Evolutionary conservation across 352 stramenopile species (phyloP), one percentile per base, ranked within the genome.

Genomic region (Pythium brachiatum): DNA sequence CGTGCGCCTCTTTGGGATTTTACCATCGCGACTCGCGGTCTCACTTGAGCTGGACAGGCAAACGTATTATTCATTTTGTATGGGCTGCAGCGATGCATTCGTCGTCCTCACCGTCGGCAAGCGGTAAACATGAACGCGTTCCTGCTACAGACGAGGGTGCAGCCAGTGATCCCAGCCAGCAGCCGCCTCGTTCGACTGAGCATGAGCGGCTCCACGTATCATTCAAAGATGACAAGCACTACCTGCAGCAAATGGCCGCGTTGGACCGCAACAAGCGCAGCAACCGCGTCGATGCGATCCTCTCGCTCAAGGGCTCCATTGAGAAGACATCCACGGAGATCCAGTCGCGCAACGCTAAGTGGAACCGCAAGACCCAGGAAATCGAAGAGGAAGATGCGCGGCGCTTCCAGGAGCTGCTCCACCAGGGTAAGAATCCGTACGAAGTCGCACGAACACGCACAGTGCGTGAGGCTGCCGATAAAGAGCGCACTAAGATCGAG

Each of bases 391-490:
- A 73, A n/a, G 70, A 89, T 48, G 72, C 67, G 26, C 50, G 63
- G 1, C 60, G 69, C 16, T 88, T 87, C 46, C 70, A 87, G 27
- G 68, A 75, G 50, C 65, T 92, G 4, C 39, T 94, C 41, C 69
- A 73, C 25, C 81, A 90, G 29, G 85, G 85, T 7, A 76, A 85
- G 48, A 94, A 94, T 60, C 83, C 87, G 20, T 89, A 94, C 60
- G 82, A 94, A 46, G 79, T 89, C 3, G 66, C 79, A 2, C 83
- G 87, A 31, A 65, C 60, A 2, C 69, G 76, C 23, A 66, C 77
- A 6, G 79, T 89, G 12, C 66, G 76, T 13, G 66, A 72, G 44
- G 53, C 60, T 34, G 70, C 81, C 0, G 39, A 62, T 2, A 65
- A 63, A 1, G 72, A 90, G 36, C 78, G 79, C 0, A 46, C 55